A percentile compares a stretch with the other conserved stretches of the same genome.
phyloP scores from a whole-genome alignment of 805 yeast species.

The Isabelozyma heimii region DNA sequence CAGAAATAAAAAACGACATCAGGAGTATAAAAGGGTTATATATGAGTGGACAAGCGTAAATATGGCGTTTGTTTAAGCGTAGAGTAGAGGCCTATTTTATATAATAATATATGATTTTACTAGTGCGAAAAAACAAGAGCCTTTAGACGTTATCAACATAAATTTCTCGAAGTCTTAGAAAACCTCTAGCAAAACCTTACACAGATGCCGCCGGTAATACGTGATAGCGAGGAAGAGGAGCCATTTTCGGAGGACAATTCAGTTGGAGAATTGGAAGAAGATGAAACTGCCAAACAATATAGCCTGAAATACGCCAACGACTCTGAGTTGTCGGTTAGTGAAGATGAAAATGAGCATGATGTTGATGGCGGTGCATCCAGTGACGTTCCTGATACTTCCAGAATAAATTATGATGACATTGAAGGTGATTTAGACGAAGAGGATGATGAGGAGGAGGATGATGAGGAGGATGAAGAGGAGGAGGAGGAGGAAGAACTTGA shows the following conservation, averaged over 20 bases:
- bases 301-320: conserved; percentile 1
- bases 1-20: conserved; percentile 36
- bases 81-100: too few relatives aligned
- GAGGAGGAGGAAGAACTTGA: conserved; percentile 8
- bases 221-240: conserved; percentile 11
- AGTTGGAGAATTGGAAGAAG: conserved; percentile 9
- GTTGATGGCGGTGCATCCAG: conserved; percentile 4
- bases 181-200: not conserved
- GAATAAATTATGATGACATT: conserved; percentile 7
- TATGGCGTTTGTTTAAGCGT: not conserved
- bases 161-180: too few relatives aligned
- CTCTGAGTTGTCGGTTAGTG: not conserved
- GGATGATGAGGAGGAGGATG: conserved; percentile 6
- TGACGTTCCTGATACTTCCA: conserved; percentile 6
- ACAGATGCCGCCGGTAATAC: conserved; percentile 9
- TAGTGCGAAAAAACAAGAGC: not conserved
- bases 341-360: not conserved
- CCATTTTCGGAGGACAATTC: conserved; percentile 5
- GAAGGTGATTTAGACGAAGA: conserved; percentile 6
- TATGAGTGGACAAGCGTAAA: conserved; percentile 39
- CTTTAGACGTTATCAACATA: too few relatives aligned
- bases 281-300: conserved; percentile 5
- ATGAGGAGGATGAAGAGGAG: conserved; percentile 3
- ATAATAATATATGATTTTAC: too few relatives aligned
- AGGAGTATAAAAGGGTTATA: conserved; percentile 42